phyloP scores from a whole-genome alignment of 2,329 filamentous ascomycete genomes.

The Sporothrix euskadiensis region DNA sequence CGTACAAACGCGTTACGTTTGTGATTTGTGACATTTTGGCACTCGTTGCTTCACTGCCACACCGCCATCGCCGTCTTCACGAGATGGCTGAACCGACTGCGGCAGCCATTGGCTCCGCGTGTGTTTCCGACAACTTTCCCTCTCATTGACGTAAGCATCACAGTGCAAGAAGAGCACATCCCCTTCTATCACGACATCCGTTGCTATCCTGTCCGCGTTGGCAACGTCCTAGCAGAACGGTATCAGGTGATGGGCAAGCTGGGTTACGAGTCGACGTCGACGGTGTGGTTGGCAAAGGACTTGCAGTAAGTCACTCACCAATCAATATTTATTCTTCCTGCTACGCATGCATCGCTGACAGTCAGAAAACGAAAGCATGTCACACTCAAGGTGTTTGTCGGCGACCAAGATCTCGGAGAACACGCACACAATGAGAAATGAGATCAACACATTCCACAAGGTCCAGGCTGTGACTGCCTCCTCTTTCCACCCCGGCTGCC shows the following conservation, averaged over 20 bases:
- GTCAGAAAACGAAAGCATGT: neutral
- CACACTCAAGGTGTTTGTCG: neutral
- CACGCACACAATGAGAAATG: neutral
- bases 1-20: neutral
- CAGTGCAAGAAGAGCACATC: neutral
- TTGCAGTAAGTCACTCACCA: neutral
- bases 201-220: neutral
- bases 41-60: neutral
- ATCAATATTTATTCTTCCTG: neutral
- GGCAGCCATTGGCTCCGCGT: neutral
- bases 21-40: neutral
- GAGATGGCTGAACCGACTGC: neutral
- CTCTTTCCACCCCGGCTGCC: neutral
- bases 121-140: neutral
- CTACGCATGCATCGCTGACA: neutral
- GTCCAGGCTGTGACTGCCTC: neutral
- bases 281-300: neutral
- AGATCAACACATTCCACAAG: neutral
- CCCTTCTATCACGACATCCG: neutral
- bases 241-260: neutral
- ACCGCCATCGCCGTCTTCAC: neutral
- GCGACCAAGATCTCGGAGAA: neutral
- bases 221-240: neutral
- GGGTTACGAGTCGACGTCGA: neutral
- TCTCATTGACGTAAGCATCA: neutral